These are phyloP conservation scores for Backusella parvicylindrica DNA, from an alignment of 192 early-diverging fungal species.

Conservation along the genomic window DNA sequence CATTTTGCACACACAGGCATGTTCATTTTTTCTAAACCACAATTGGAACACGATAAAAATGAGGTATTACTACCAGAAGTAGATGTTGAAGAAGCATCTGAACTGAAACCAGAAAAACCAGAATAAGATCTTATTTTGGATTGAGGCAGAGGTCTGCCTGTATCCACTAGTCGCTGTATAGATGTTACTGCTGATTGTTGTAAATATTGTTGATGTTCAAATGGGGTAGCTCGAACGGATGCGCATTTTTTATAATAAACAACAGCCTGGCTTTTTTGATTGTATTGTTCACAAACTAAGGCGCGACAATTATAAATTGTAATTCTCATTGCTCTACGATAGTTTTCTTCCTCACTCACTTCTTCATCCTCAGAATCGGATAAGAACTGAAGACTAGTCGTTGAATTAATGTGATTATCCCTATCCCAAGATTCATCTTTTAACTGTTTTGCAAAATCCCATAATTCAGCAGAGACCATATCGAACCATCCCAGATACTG, in stretches of 20 bases:
- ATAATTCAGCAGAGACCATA: neutral
- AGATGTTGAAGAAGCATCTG: constrained; percentile 4
- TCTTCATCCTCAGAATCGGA: neutral
- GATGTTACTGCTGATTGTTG: constrained; percentile 2
- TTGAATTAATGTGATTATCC: neutral
- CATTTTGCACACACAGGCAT: constrained; percentile 24
- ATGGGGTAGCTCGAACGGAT: neutral
- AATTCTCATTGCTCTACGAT: constrained; percentile 3
- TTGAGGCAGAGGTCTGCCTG: neutral
- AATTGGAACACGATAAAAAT: neutral
- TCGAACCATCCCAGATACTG: constrained; percentile 12
- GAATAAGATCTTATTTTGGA: neutral
- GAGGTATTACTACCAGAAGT: neutral
- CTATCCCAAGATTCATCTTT: constrained; percentile 5
- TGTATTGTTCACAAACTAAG: neutral
- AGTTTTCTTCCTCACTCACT: neutral
- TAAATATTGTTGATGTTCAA: neutral
- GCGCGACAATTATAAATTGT: constrained; percentile 12
- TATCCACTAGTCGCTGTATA: neutral
- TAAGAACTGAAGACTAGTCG: neutral
- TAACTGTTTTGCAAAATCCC: constrained; percentile 12
- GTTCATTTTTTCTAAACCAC: neutral
- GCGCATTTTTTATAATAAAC: constrained; percentile 12
- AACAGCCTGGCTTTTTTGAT: neutral
- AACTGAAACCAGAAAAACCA: neutral